Evolutionary conservation across 192 early-diverging fungal genomes (phyloP), one percentile per base, ranked within the genome.

Genomic region (Powellomyces hirtus): DNA sequence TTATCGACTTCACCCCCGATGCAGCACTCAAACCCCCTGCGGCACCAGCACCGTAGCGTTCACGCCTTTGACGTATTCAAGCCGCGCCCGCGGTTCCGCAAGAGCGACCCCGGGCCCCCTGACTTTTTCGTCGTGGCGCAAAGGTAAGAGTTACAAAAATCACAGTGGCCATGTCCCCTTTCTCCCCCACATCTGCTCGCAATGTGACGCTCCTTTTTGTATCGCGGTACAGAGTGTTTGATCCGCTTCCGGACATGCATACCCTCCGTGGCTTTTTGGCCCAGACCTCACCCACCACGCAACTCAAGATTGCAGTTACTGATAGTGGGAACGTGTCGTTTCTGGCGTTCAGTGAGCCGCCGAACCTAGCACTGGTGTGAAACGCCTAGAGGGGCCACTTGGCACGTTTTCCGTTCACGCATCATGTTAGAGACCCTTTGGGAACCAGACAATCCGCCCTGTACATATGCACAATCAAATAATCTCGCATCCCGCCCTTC

Each of bases 241-340:
- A 56, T 56, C 4, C 53, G 29, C 29, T 56, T 18, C 53, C 53
- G 20, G 53, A 56, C 26, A 27, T 56, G 24, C 53, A 61, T 30
- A 11, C 59, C 33, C 30, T 61, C 31, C 59, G 36, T 24, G 40
- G 20, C 20, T 22, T 61, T 36, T 36, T 20, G n/a, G 3, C 4
- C 2, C 4, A n/a, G 4, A 8, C 10, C 6, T 5, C 53, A 56
- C 7, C 24, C 5, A 56, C 10, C 10, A 44, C 40, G 7, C 68
- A 61, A 27, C n/a, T 71, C 2, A 71, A 62, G 49, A 44, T 71
- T 24, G 68, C 38, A n/a, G 22, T 71, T 13, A 52, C 56, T 10
- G 68, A 71, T 38, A 60, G 36, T 6, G 61, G 27, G 24, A 62
- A 71, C 30, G 68, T 71, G 5, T 52, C 59, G 27, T 71, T 71